Evolutionary conservation across 257 asterid genomes (phyloP).

Genomic region (Lantana camara): DNA sequence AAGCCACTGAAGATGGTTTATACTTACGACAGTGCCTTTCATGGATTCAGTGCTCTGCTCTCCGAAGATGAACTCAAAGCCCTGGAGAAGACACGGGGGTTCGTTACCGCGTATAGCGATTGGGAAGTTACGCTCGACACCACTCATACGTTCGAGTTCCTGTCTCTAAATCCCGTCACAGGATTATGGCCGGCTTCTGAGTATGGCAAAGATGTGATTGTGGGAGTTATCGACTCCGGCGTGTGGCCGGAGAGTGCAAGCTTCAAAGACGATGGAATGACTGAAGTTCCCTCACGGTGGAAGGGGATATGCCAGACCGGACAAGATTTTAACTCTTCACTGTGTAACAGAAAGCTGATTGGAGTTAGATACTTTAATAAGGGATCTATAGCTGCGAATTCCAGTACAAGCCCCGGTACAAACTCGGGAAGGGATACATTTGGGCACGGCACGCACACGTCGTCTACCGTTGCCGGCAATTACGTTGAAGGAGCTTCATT

Average conservation of each 20-base stretch:
- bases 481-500: slow-evolving; percentile 41
- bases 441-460: slow-evolving; percentile 60
- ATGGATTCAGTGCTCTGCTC: slow-evolving; percentile 49
- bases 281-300: slow-evolving; percentile 43
- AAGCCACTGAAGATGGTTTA: slow-evolving; percentile 26
- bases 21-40: slow-evolving; percentile 45
- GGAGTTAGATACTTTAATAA: slow-evolving; percentile 49
- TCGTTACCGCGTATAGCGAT: slow-evolving; percentile 42
- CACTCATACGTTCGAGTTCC: slow-evolving; percentile 50
- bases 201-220: slow-evolving; percentile 46
- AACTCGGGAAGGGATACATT: slow-evolving; percentile 41
- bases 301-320: slow-evolving; percentile 47
- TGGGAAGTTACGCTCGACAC: slow-evolving; percentile 40
- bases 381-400: slow-evolving; percentile 41
- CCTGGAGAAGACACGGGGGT: slow-evolving; percentile 38
- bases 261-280: slow-evolving; percentile 50
- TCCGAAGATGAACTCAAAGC: slow-evolving; percentile 36
- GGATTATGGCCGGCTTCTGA: slow-evolving; percentile 59
- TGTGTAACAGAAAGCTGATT: slow-evolving; percentile 48
- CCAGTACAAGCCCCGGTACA: slow-evolving; percentile 27
- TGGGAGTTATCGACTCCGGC: slow-evolving; percentile 51
- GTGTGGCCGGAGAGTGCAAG: slow-evolving; percentile 59
- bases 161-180: slow-evolving; percentile 36
- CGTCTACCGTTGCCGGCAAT: slow-evolving; percentile 50
- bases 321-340: slow-evolving; percentile 38